A percentile compares a stretch with the other conserved stretches of the same genome.
phyloP scores from a whole-genome alignment of 805 yeast genomes.

The Saccharomyces kudriavzevii region DNA sequence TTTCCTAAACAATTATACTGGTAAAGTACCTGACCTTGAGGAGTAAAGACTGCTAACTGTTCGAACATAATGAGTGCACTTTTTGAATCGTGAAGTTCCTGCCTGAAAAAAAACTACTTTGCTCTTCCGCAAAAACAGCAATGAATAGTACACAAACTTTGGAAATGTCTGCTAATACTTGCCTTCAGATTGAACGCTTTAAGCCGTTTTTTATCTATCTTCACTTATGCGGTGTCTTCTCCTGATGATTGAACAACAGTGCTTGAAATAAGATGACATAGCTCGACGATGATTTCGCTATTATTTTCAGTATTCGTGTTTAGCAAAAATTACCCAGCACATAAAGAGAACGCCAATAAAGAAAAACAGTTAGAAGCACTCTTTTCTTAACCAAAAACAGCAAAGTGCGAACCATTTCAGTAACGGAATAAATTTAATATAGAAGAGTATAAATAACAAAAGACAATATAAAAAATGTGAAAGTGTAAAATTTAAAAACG shows the following conservation, averaged over 20 bases:
- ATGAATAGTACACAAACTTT: neutral
- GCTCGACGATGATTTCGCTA: neutral
- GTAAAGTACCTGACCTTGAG: constrained; percentile 26
- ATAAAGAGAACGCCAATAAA: neutral
- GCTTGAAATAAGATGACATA: neutral
- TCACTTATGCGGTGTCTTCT: neutral
- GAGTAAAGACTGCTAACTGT: constrained; percentile 27
- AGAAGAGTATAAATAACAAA: neutral
- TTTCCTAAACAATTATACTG: constrained; percentile 23
- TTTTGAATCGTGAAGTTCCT: neutral
- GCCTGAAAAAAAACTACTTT: neutral
- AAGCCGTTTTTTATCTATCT: neutral
- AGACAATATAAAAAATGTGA: neutral
- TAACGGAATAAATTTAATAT: neutral
- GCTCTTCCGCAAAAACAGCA: neutral
- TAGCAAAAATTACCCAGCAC: neutral
- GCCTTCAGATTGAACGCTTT: neutral
- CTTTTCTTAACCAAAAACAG: neutral
- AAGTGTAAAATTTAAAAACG: neutral
- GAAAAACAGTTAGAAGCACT: neutral
- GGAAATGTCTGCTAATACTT: neutral
- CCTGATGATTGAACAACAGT: neutral
- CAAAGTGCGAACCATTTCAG: neutral
- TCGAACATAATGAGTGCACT: constrained; percentile 20
- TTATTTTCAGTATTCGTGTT: neutral